Conservation (phyloP, 306 rosid genomes). For the Quillaja saponaria region DNA sequence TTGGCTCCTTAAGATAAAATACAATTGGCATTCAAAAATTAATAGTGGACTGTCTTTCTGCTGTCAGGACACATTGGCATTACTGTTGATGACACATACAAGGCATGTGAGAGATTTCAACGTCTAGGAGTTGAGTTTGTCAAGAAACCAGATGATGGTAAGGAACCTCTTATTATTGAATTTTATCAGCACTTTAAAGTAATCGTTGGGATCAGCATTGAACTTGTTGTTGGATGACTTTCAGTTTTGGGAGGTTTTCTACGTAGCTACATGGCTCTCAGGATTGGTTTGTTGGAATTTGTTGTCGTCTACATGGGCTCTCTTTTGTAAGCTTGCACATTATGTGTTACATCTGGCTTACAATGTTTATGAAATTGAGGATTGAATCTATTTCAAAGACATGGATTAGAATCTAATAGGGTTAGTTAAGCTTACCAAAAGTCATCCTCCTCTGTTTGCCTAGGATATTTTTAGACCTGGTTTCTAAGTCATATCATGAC, state of each 20-base stretch:
- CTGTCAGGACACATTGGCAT: constrained; percentile 84
- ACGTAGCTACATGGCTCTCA: not conserved
- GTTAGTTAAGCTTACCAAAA: not conserved
- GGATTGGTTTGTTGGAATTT: not conserved
- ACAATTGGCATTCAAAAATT: too few species aligned
- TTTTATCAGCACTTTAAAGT: not conserved
- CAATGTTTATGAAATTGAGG: constrained; percentile 8
- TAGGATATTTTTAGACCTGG: not conserved
- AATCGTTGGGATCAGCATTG: not conserved
- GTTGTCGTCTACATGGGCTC: constrained; percentile 6
- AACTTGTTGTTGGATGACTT: constrained; percentile 9
- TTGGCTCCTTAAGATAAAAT: too few species aligned
- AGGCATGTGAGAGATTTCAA: constrained; percentile 95
- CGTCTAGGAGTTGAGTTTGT: constrained; percentile 81
- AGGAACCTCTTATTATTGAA: constrained; percentile 25
- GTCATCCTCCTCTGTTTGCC: constrained; percentile 16
- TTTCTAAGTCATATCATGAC: not conserved
- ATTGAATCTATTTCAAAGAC: constrained; percentile 15
- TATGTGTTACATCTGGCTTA: constrained; percentile 8
- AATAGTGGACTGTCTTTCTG: not conserved
- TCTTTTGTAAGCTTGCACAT: not conserved
- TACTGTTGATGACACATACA: constrained; percentile 87
- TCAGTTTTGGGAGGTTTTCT: constrained; percentile 12
- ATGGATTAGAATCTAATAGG: constrained; percentile 20
- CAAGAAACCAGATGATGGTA: constrained; percentile 85